These are phyloP conservation scores for Camellia granthamiana DNA, from an alignment of 148 eudicot species.

Conservation along the genomic window DNA sequence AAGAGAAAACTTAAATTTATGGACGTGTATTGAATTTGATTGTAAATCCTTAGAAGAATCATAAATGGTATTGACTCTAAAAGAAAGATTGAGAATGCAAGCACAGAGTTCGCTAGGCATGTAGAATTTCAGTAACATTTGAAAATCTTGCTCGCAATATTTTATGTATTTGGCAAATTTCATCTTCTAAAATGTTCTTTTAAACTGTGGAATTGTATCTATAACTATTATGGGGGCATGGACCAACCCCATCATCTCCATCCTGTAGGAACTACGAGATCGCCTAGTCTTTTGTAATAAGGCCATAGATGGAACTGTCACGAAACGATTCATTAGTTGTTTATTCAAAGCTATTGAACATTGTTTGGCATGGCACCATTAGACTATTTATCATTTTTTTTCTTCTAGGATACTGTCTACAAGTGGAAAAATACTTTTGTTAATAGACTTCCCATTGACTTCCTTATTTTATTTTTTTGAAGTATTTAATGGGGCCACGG, in stretches of 20 bases:
- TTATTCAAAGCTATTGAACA: background rate
- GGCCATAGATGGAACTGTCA: too few relatives aligned
- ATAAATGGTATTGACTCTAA: background rate
- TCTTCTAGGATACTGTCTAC: background rate
- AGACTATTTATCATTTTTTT: background rate
- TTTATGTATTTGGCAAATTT: background rate
- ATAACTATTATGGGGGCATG: too few relatives aligned
- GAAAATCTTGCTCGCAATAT: background rate
- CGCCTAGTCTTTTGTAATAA: too few relatives aligned
- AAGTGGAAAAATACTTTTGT: background rate
- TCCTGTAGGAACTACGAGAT: too few relatives aligned
- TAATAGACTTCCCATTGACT: background rate
- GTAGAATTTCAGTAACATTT: background rate
- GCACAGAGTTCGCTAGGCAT: background rate
- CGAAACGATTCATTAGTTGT: background rate
- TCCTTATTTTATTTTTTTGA: background rate
- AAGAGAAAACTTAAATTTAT: background rate
- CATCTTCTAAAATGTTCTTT: background rate
- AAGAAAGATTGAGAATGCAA: background rate
- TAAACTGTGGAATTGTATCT: background rate
- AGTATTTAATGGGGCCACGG: slow-evolving; percentile 39
- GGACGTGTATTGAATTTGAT: background rate
- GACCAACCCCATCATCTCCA: too few relatives aligned
- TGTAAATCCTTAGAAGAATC: too few relatives aligned
- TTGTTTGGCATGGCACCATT: background rate